Percentiles rank a stretch among this genome's conserved stretches.
Evolutionary conservation across 116 monocot genomes (phyloP).

Genomic region (Trichopus zeylanicus): DNA sequence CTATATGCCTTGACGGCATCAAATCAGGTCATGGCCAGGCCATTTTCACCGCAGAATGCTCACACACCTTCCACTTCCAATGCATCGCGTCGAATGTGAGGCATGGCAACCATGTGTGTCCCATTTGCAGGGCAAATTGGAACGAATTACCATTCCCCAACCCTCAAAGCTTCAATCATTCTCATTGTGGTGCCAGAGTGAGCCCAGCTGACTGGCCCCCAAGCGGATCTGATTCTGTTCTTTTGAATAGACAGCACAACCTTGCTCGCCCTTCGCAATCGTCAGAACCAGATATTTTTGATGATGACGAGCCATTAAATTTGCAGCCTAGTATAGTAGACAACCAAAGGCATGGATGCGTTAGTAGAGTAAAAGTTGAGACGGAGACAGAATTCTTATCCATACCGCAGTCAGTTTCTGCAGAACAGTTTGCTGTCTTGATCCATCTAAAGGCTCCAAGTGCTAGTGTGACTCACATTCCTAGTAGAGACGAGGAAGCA

Average conservation of each 20-base stretch:
- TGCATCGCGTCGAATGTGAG: conserved; percentile 55
- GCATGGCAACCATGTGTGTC: conserved; percentile 44
- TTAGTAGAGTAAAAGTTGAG: conserved; percentile 22
- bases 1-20: conserved; percentile 36
- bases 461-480: conserved; percentile 3
- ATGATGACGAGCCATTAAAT: conserved; percentile 59
- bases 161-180: conserved; percentile 8
- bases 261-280: conserved; percentile 14
- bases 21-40: conserved; percentile 38
- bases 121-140: conserved; percentile 53
- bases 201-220: conserved; percentile 31
- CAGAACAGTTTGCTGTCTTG: conserved; percentile 32
- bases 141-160: conserved; percentile 44
- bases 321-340: background rate
- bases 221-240: conserved; percentile 25
- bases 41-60: conserved; percentile 57
- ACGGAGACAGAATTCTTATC: conserved; percentile 29
- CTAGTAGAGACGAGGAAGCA: too few relatives aligned
- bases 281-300: conserved; percentile 40
- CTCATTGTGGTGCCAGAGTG: conserved; percentile 30
- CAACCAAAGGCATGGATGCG: conserved; percentile 1
- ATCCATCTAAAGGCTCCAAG: conserved; percentile 38
- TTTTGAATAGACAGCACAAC: conserved; percentile 8
- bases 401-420: conserved; percentile 17
- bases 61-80: conserved; percentile 49